Conservation (phyloP, 2,329 filamentous ascomycete genomes). For the Penicillium sp. region DNA sequence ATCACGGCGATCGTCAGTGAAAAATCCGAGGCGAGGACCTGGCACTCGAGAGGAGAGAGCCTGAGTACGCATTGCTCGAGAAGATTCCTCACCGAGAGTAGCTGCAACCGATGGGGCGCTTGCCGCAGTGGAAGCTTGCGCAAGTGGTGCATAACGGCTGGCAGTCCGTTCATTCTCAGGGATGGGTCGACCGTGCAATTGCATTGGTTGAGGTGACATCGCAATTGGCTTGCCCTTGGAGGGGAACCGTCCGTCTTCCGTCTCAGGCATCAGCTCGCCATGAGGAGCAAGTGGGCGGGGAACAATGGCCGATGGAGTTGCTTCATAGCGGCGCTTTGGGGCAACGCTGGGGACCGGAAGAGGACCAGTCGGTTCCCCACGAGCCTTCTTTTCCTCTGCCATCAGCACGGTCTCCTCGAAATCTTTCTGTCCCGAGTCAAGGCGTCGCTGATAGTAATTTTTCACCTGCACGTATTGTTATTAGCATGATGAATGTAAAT, state of each 20-base stretch:
- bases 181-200: slow-evolving; percentile 38
- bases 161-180: slow-evolving; percentile 42
- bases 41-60: slow-evolving; percentile 33
- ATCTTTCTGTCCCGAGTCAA: slow-evolving; percentile 49
- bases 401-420: slow-evolving; percentile 49
- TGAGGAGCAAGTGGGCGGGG: slow-evolving; percentile 49
- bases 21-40: slow-evolving; percentile 51
- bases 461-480: slow-evolving; percentile 45
- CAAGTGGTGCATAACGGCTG: slow-evolving; percentile 44
- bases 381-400: slow-evolving; percentile 50
- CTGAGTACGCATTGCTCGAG: slow-evolving; percentile 39
- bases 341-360: slow-evolving; percentile 49
- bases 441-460: slow-evolving; percentile 53
- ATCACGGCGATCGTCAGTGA: slow-evolving; percentile 48
- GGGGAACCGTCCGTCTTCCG: slow-evolving; percentile 36
- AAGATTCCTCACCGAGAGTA: slow-evolving; percentile 40
- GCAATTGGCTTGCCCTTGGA: slow-evolving; percentile 37
- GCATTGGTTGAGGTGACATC: slow-evolving; percentile 37
- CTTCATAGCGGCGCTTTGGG: slow-evolving; percentile 55
- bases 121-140: slow-evolving; percentile 41
- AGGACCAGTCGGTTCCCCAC: slow-evolving; percentile 49
- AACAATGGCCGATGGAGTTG: slow-evolving; percentile 46
- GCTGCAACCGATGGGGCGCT: slow-evolving; percentile 31
- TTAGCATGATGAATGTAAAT: slow-evolving; percentile 2
- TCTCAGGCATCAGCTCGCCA: slow-evolving; percentile 42